A percentile compares a stretch with the other conserved stretches of the same genome.
phyloP scores from a whole-genome alignment of 2,329 filamentous ascomycete species.

The Apiospora sp. region DNA sequence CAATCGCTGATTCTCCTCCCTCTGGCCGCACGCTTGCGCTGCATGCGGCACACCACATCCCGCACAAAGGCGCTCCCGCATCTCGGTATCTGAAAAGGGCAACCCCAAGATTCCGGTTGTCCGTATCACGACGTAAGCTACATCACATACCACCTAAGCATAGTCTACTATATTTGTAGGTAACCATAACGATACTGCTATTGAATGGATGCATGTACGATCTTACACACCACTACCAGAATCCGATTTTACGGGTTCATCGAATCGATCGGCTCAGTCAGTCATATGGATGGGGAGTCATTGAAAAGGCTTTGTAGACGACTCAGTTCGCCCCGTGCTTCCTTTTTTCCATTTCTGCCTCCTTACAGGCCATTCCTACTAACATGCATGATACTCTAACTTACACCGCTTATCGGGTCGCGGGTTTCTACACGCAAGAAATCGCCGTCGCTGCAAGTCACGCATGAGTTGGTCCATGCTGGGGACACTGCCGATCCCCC shows the following conservation, averaged over 20 bases:
- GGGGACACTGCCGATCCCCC: constrained; percentile 4
- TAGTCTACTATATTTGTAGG: background rate
- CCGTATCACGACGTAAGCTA: background rate
- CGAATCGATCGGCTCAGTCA: background rate
- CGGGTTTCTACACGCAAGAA: background rate
- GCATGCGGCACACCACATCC: background rate
- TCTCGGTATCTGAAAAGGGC: constrained; percentile 5
- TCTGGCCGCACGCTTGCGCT: background rate
- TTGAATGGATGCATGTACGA: background rate
- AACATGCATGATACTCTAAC: background rate
- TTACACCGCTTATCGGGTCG: background rate
- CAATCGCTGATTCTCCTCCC: background rate
- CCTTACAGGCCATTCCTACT: background rate
- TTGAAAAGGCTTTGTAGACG: background rate
- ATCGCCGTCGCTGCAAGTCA: background rate
- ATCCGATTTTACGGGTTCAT: background rate
- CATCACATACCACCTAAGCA: background rate
- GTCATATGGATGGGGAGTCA: background rate
- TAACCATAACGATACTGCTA: background rate
- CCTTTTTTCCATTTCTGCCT: background rate
- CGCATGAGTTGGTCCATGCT: constrained; percentile 14
- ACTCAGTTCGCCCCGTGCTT: background rate
- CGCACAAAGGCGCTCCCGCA: constrained; percentile 9
- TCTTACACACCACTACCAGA: background rate
- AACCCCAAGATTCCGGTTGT: constrained; percentile 14